A percentile compares a stretch with the other conserved stretches of the same genome.
Conservation (phyloP, 2,329 filamentous ascomycete genomes). For the Grosmannia penicillata region DNA sequence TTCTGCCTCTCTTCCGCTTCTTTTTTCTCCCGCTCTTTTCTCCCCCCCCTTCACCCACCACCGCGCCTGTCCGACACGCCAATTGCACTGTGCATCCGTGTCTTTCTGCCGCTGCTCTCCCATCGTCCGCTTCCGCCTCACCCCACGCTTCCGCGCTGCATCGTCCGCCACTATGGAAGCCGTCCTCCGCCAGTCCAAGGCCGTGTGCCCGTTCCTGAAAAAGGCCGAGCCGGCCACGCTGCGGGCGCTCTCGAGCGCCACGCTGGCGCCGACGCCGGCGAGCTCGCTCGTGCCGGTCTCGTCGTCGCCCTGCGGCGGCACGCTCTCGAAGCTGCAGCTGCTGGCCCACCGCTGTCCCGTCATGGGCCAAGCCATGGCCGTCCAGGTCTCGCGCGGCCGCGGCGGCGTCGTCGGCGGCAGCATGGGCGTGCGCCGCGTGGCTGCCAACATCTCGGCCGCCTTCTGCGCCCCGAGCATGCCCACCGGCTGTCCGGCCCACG, state of each 20-base stretch:
- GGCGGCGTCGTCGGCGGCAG: constrained; percentile 12
- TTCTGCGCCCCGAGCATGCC: constrained; percentile 5
- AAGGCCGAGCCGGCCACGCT: constrained; percentile 85
- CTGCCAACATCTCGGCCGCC: constrained; percentile 8
- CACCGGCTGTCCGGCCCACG: too few species aligned
- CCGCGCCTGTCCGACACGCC: not conserved
- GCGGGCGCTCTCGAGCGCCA: constrained; percentile 70
- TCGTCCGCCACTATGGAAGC: constrained; percentile 58
- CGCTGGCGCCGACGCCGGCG: constrained; percentile 21
- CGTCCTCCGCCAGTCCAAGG: constrained; percentile 85
- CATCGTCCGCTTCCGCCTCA: not conserved
- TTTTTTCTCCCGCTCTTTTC: not conserved
- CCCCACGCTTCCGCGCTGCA: not conserved
- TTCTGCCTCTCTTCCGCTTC: not conserved
- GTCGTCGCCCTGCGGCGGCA: constrained; percentile 65
- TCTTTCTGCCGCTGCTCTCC: not conserved
- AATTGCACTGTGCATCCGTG: not conserved
- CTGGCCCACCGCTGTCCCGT: constrained; percentile 90
- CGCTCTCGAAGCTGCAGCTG: constrained; percentile 93
- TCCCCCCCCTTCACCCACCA: not conserved
- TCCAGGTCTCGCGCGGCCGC: constrained; percentile 53
- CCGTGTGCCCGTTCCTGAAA: constrained; percentile 95
- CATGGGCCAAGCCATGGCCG: constrained; percentile 93
- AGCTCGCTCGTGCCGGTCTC: too few species aligned
- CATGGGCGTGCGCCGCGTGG: constrained; percentile 8